Conservation (phyloP, 1,139 yeast species). For the Eremothecium coryli region DNA sequence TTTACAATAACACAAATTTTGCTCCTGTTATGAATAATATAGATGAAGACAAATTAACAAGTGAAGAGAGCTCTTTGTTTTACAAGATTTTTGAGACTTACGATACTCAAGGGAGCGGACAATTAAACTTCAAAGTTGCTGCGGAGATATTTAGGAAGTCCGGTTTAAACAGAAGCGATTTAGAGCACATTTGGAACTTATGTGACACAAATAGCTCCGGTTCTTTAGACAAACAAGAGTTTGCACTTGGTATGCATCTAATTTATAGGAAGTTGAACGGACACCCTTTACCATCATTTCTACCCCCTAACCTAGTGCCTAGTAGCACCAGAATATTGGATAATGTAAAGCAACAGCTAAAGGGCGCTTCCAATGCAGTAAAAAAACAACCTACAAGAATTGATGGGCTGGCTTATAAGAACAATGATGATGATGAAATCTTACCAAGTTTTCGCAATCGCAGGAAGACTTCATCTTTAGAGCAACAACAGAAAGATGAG, state of each 20-base stretch:
- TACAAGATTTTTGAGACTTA: conserved; percentile 84
- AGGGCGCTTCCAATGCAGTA: conserved; percentile 20
- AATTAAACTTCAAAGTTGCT: conserved; percentile 71
- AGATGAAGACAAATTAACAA: conserved; percentile 48
- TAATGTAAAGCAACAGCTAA: conserved; percentile 55
- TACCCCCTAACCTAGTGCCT: conserved; percentile 68
- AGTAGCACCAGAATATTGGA: conserved; percentile 63
- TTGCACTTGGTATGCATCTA: conserved; percentile 76
- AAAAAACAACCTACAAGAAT: conserved; percentile 15
- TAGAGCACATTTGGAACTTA: conserved; percentile 85
- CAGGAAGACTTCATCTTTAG: conserved; percentile 21
- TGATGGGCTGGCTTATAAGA: conserved; percentile 30
- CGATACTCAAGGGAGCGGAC: conserved; percentile 64
- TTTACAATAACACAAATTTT: conserved; percentile 28
- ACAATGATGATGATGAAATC: conserved; percentile 38
- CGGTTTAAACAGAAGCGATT: conserved; percentile 74
- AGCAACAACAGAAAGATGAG: conserved; percentile 8
- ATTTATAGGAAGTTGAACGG: conserved; percentile 70
- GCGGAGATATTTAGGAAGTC: conserved; percentile 83
- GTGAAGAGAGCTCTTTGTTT: conserved; percentile 78
- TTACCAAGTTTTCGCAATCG: conserved; percentile 31
- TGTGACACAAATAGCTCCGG: conserved; percentile 66
- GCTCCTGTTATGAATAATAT: conserved; percentile 39
- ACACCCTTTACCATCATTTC: conserved; percentile 56
- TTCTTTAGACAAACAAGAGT: conserved; percentile 65